A percentile compares a stretch with the other conserved stretches of the same genome.
These are phyloP conservation scores for Porphyrellus cyaneotinctus DNA, from an alignment of 768 basidiomycete species.

Conservation along the genomic window DNA sequence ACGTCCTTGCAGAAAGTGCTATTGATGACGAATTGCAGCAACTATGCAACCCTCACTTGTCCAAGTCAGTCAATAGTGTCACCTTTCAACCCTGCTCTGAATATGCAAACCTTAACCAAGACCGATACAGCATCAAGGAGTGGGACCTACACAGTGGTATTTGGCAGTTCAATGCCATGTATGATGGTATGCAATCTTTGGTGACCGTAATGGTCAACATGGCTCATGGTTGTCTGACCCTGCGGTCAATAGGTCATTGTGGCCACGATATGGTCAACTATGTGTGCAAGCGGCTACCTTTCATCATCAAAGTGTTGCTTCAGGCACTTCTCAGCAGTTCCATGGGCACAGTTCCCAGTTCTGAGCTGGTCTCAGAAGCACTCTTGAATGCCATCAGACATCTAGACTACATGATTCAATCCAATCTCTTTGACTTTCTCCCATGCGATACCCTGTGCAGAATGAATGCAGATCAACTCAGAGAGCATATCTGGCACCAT, in stretches of 20 bases:
- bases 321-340: conserved; percentile 31
- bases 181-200: conserved; percentile 40
- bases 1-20: conserved; percentile 38
- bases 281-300: conserved; percentile 39
- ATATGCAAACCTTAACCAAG: conserved; percentile 37
- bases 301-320: conserved; percentile 38
- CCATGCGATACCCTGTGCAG: conserved; percentile 34
- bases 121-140: conserved; percentile 38
- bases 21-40: conserved; percentile 39
- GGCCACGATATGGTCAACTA: conserved; percentile 47
- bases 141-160: conserved; percentile 38
- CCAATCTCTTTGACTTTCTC: conserved; percentile 42
- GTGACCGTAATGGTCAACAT: too few species aligned
- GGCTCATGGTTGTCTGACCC: too few species aligned
- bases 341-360: conserved; percentile 18
- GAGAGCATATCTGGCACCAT: conserved; percentile 36
- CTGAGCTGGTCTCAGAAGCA: conserved; percentile 36
- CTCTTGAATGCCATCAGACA: conserved; percentile 36
- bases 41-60: conserved; percentile 35
- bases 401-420: conserved; percentile 42
- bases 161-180: conserved; percentile 45
- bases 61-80: conserved; percentile 34
- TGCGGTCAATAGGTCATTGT: too few species aligned
- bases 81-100: conserved; percentile 42
- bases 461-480: conserved; percentile 38